Percentiles rank a stretch among this genome's conserved stretches.
Evolutionary conservation across 2,329 filamentous ascomycete species (phyloP).

Genomic region (Penicillium psychrosexuale): DNA sequence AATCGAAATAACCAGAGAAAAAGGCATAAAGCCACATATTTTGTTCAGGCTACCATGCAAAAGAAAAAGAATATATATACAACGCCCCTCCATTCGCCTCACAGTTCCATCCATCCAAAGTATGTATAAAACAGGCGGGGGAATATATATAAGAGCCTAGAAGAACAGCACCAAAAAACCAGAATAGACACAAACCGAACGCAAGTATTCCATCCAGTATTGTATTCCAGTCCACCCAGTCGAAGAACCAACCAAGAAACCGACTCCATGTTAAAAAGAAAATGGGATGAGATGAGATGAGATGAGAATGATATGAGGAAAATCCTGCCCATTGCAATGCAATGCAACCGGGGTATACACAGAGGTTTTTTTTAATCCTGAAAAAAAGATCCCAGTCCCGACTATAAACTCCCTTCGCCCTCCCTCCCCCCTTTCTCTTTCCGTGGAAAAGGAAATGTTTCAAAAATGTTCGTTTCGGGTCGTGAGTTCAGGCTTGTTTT

Average conservation of each 20-base stretch:
- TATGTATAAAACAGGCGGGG: conserved; percentile 11
- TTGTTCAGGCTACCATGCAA: conserved; percentile 1
- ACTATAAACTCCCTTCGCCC: conserved; percentile 7
- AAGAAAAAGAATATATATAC: conserved; percentile 1
- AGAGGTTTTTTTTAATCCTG: conserved; percentile 3
- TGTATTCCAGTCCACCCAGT: background rate
- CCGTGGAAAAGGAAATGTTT: background rate
- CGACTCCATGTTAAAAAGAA: conserved; percentile 16
- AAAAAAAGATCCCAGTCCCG: background rate
- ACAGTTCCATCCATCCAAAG: conserved; percentile 1
- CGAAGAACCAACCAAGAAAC: conserved; percentile 9
- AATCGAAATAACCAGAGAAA: background rate
- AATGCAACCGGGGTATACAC: conserved; percentile 21
- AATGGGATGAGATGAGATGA: conserved; percentile 11
- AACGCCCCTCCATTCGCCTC: conserved; percentile 6
- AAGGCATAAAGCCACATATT: background rate
- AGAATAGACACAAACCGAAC: background rate
- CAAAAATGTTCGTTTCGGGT: conserved; percentile 8
- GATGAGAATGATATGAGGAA: conserved; percentile 11
- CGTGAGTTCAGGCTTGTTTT: conserved; percentile 1
- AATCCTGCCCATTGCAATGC: conserved; percentile 18
- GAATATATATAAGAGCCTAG: conserved; percentile 8
- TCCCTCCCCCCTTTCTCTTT: background rate
- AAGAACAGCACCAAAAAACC: background rate
- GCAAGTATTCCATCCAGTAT: background rate